Base-by-base conservation (phyloP, 164 flowering plant species). In the Vitis amurensis region DNA sequence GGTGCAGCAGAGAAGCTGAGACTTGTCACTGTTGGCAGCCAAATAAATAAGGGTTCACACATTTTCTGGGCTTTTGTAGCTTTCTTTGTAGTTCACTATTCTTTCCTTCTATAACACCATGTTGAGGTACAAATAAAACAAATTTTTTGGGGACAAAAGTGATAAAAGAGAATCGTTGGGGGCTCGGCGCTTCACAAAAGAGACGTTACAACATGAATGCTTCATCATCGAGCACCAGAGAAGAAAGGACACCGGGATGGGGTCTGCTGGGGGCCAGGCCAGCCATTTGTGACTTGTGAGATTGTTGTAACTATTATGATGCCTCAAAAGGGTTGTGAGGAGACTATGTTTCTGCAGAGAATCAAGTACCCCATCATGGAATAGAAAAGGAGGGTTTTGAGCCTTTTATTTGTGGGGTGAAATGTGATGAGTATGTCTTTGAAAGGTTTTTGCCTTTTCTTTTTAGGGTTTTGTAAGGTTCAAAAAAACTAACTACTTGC, bases 1-100 rank as follows among this genome's bases (percentile, higher is more conserved):
- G 79, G 75, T 66, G 78, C 73, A 66, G 79, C 79, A 13, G 56
- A 50, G 15, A 58, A 59, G 10, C 31, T 37, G 15, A 69, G 80
- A 56, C 59, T 70, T 17, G 23, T 55, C n/a, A 51, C 51, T 76
- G 50, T 72, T 44, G 50, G 69, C 65, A 73, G 66, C 59, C 27
- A 47, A 61, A 7, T 59, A 4, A 44, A 61, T 29, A 63, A 47
- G 30, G 69, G 31, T 11, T 67, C 73, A 16, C 47, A 8, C 51
- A 2, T 61, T 61, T 12, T 79, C 11, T 49, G 57, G 27, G 66
- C 66, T 37, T 37, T 37, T 56, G 58, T 69, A 69, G 49, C 64
- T 62, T 67, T 76, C 47, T 59, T 69, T 60, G 56, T 71, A 37
- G 44, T 55, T 57, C 74, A 55, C 69, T 79, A 48, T 72, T 72